Conservation (phyloP, 1,284 basidiomycete species). For the Papiliotrema flavescens region DNA sequence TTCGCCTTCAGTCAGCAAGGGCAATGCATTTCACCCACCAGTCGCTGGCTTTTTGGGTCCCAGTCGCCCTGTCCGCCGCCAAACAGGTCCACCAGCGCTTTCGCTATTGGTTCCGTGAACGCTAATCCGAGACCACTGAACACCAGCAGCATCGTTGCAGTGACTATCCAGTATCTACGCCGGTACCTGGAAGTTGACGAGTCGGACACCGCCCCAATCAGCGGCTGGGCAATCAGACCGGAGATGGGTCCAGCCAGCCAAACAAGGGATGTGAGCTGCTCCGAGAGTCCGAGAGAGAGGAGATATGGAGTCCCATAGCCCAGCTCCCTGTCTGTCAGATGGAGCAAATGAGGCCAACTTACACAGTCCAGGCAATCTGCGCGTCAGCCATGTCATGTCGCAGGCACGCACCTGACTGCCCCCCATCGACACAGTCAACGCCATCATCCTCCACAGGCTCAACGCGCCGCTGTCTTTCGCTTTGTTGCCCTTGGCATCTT, state of each 20-base stretch:
- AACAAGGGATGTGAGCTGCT: conserved; percentile 86
- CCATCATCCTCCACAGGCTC: conserved; percentile 48
- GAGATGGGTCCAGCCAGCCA: conserved; percentile 89
- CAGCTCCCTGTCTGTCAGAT: conserved; percentile 31
- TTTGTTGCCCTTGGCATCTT: conserved; percentile 6
- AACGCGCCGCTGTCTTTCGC: conserved; percentile 29
- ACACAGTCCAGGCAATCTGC: conserved; percentile 44
- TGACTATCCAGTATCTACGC: conserved; percentile 81
- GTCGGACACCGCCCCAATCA: conserved; percentile 94
- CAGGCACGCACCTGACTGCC: conserved; percentile 66
- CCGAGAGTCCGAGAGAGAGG: conserved; percentile 79
- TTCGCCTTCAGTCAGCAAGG: conserved; percentile 54
- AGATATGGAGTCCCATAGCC: conserved; percentile 95
- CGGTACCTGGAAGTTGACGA: conserved; percentile 83
- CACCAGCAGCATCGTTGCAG: conserved; percentile 68
- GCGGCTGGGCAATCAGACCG: conserved; percentile 87
- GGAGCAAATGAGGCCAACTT: not conserved
- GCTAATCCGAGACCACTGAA: conserved; percentile 60
- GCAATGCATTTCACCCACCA: conserved; percentile 51
- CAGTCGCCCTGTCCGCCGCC: conserved; percentile 78
- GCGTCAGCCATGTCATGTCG: not conserved
- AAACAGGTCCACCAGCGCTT: conserved; percentile 71
- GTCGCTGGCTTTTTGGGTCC: conserved; percentile 70
- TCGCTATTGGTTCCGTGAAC: conserved; percentile 73
- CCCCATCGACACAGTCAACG: conserved; percentile 55